Conservation (phyloP, 2,329 filamentous ascomycete species). For the Sporothrix curviconia region DNA sequence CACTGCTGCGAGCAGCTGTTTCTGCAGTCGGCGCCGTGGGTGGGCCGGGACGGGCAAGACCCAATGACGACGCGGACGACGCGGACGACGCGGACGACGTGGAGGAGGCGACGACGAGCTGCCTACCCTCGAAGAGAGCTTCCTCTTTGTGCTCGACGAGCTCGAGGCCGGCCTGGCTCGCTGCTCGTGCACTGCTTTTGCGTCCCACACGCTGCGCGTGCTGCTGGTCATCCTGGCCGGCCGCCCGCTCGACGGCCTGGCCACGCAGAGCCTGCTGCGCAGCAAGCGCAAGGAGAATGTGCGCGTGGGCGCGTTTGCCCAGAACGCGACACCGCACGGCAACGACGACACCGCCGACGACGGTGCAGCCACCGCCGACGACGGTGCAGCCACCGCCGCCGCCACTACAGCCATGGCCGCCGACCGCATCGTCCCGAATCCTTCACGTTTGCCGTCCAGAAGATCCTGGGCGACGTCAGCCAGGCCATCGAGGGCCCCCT, state of each 20-base stretch:
- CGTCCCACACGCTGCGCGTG: constrained; percentile 83
- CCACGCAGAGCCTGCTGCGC: constrained; percentile 68
- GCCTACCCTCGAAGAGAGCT: constrained; percentile 74
- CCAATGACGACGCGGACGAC: constrained; percentile 34
- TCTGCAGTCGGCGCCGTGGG: constrained; percentile 61
- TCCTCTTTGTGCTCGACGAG: constrained; percentile 77
- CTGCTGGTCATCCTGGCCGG: constrained; percentile 81
- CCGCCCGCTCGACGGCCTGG: constrained; percentile 63
- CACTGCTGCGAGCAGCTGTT: constrained; percentile 97
- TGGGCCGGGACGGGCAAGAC: constrained; percentile 36
- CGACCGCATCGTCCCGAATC: constrained; percentile 59
- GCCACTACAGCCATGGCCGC: neutral
- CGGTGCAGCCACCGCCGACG: neutral
- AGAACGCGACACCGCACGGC: constrained; percentile 30
- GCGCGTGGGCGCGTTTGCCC: constrained; percentile 45
- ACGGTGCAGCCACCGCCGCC: too few species aligned
- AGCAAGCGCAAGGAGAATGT: constrained; percentile 91
- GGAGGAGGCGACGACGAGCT: constrained; percentile 41
- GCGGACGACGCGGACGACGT: constrained; percentile 35
- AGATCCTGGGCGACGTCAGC: constrained; percentile 73
- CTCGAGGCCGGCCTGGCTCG: constrained; percentile 76
- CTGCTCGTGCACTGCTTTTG: constrained; percentile 82
- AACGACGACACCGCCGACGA: neutral
- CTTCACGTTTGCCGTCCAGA: constrained; percentile 69
- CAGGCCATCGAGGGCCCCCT: constrained; percentile 70